phyloP scores from a whole-genome alignment of 2,329 filamentous ascomycete genomes.

The Ophiocordyceps camponoti-saundersi region DNA sequence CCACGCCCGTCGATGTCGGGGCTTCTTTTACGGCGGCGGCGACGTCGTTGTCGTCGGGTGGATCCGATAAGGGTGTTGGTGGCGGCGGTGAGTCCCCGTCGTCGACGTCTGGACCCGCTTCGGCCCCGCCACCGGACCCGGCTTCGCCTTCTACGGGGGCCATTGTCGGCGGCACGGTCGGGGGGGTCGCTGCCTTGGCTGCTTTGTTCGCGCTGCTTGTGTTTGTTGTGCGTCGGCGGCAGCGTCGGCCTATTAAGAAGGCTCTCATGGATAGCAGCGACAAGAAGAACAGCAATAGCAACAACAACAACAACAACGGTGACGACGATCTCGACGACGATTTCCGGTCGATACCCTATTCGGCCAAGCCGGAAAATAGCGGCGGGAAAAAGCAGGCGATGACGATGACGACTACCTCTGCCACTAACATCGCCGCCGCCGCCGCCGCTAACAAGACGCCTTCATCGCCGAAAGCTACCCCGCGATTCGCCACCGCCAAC shows the following conservation, averaged over 20 bases:
- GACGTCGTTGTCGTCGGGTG: constrained; percentile 1
- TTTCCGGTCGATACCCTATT: not conserved
- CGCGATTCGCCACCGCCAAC: not conserved
- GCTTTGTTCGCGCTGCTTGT: constrained; percentile 23
- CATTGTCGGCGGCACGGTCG: constrained; percentile 36
- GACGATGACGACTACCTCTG: not conserved
- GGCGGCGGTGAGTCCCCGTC: not conserved
- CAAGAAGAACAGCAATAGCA: not conserved
- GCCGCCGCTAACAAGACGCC: not conserved
- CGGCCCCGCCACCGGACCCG: constrained; percentile 9
- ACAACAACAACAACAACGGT: not conserved
- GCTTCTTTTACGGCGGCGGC: not conserved
- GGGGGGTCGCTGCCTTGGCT: constrained; percentile 29
- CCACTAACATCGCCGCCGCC: too few relatives aligned
- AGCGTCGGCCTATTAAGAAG: not conserved
- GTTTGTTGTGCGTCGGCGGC: constrained; percentile 18
- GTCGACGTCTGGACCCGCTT: not conserved
- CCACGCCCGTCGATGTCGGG: constrained; percentile 24
- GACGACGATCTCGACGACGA: not conserved
- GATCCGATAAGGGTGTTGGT: not conserved
- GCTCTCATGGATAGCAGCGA: not conserved
- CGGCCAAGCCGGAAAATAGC: not conserved
- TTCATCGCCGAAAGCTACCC: not conserved
- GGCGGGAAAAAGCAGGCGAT: too few relatives aligned
- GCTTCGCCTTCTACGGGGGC: constrained; percentile 23